These are phyloP conservation scores for Linum lewisii DNA, from an alignment of 345 rosid genomes.

Conservation along the genomic window DNA sequence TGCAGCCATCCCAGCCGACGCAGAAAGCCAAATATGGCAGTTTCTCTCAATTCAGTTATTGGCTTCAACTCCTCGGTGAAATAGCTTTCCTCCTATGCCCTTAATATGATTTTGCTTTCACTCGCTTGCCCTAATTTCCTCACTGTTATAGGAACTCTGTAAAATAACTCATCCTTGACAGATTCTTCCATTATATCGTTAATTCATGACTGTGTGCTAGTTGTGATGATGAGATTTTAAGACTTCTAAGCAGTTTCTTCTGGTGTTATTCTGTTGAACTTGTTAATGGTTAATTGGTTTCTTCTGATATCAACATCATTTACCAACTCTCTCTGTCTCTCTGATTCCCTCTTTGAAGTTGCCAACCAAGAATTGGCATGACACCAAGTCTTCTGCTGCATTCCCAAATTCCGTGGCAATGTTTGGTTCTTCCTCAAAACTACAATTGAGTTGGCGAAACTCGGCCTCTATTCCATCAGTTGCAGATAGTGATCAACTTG, in stretches of 20 bases:
- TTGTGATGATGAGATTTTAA: too few relatives aligned
- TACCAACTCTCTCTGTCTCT: background rate
- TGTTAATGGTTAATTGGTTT: constrained; percentile 11
- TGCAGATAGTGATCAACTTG: constrained; percentile 33
- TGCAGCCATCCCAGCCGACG: background rate
- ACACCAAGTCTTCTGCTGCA: constrained; percentile 16
- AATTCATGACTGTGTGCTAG: too few relatives aligned
- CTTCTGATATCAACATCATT: constrained; percentile 8
- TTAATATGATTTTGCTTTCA: background rate
- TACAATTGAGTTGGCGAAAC: constrained; percentile 19
- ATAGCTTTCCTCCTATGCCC: background rate
- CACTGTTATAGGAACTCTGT: background rate
- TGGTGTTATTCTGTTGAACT: background rate
- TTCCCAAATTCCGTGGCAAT: constrained; percentile 14
- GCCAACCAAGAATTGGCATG: constrained; percentile 20
- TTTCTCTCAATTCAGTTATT: constrained; percentile 28
- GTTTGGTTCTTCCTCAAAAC: constrained; percentile 10
- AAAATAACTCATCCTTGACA: too few relatives aligned
- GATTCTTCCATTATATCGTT: too few relatives aligned
- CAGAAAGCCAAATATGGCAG: constrained; percentile 19
- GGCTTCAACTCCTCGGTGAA: constrained; percentile 27
- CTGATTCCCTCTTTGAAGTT: constrained; percentile 18
- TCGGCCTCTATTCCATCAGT: constrained; percentile 25
- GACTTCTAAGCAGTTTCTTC: background rate
- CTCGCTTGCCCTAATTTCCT: background rate